Evolutionary conservation across 108 stramenopile genomes (phyloP).

Genomic region (Chaetoceros muelleri): DNA sequence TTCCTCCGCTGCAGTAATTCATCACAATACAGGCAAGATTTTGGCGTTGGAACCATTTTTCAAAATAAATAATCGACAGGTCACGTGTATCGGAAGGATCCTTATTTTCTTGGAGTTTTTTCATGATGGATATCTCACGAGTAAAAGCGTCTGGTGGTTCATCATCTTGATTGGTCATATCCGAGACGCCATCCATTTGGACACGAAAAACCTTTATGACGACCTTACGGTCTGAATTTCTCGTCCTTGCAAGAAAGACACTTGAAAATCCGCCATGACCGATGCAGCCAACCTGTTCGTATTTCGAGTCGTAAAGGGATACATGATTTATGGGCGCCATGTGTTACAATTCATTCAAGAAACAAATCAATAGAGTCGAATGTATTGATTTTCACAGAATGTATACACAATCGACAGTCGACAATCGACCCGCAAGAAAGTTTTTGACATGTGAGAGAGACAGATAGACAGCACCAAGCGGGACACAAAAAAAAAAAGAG

Average conservation of each 20-base stretch:
- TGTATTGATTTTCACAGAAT: no score
- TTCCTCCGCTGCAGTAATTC: conserved; percentile 27
- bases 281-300: neutral
- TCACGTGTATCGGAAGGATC: conserved; percentile 7
- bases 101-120: neutral
- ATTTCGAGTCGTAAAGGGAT: no score
- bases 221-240: conserved; percentile 12
- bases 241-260: conserved; percentile 25
- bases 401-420: no score
- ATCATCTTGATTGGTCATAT: conserved; percentile 9
- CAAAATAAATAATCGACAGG: conserved; percentile 21
- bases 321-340: no score
- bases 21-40: conserved; percentile 28
- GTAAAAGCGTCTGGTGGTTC: neutral
- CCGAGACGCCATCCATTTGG: conserved; percentile 18
- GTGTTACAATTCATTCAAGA: no score
- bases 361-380: no score
- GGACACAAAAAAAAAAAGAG: no score
- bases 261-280: conserved; percentile 14
- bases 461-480: no score
- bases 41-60: conserved; percentile 19
- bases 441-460: no score
- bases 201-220: conserved; percentile 21
- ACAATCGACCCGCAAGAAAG: no score
- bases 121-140: neutral